phyloP scores from a whole-genome alignment of 1,284 basidiomycete genomes.

The Sanghuangporus sanghuang region DNA sequence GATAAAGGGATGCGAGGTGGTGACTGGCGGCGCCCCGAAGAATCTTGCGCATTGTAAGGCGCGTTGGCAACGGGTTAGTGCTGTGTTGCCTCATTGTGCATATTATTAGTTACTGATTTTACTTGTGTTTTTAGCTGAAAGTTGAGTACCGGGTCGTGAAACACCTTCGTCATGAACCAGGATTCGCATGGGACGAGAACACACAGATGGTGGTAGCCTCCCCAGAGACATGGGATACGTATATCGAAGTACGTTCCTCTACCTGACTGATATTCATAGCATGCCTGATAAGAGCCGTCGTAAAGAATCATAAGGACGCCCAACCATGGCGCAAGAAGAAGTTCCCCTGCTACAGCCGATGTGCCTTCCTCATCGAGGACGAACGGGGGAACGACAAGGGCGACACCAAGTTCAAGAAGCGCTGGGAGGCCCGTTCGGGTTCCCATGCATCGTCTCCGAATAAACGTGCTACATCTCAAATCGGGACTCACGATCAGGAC shows the following conservation, averaged over 20 bases:
- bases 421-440: not conserved
- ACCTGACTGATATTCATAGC: not conserved
- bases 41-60: conserved; percentile 14
- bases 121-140: conserved; percentile 4
- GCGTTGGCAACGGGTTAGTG: conserved; percentile 7
- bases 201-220: conserved; percentile 1
- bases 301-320: conserved; percentile 10
- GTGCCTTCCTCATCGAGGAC: conserved; percentile 6
- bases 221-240: conserved; percentile 7
- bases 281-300: not conserved
- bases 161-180: conserved; percentile 10
- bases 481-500: too few species aligned
- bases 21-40: conserved; percentile 11
- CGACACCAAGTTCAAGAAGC: not conserved
- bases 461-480: too few species aligned
- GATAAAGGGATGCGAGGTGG: conserved; percentile 8
- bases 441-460: not conserved
- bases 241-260: conserved; percentile 2
- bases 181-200: conserved; percentile 13
- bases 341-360: conserved; percentile 10
- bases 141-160: conserved; percentile 15
- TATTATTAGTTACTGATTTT: not conserved
- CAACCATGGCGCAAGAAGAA: conserved; percentile 15
- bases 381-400: conserved; percentile 1
- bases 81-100: not conserved